These are phyloP conservation scores for Ogataea minuta DNA, from an alignment of 805 yeast species.

Conservation along the genomic window DNA sequence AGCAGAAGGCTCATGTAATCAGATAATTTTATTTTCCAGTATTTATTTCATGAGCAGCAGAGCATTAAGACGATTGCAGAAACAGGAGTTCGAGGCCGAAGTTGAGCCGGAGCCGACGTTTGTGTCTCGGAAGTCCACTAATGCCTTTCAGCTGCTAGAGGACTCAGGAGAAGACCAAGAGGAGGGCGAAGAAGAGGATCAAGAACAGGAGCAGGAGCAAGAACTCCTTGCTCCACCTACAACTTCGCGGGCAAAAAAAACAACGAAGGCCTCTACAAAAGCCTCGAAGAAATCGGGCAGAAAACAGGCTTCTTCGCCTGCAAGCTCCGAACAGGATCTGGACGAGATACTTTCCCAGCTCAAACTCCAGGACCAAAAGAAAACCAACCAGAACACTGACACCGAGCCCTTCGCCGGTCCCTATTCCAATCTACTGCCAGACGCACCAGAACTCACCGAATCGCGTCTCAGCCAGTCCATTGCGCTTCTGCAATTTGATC, in stretches of 20 bases:
- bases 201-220: constrained; percentile 1
- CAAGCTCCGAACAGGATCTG: constrained; percentile 43
- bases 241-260: neutral
- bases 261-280: no score
- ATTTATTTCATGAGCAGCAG: constrained; percentile 43
- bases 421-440: constrained; percentile 10
- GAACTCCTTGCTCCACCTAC: neutral
- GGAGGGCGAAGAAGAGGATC: neutral
- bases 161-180: no score
- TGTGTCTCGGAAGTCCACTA: constrained; percentile 24
- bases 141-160: constrained; percentile 46
- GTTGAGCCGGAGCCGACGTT: constrained; percentile 6
- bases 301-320: neutral
- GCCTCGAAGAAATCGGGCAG: neutral
- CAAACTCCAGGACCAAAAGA: constrained; percentile 16
- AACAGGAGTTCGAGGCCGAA: constrained; percentile 12
- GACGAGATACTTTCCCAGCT: constrained; percentile 52
- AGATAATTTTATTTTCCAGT: neutral
- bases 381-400: constrained; percentile 23
- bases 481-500: constrained; percentile 42
- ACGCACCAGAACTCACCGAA: constrained; percentile 43
- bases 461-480: constrained; percentile 40
- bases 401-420: constrained; percentile 20
- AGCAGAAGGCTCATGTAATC: no score
- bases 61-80: constrained; percentile 34